Percentiles rank a stretch among this genome's conserved stretches.
Evolutionary conservation across 257 asterid genomes (phyloP).

Genomic region (Solanum commersonii): DNA sequence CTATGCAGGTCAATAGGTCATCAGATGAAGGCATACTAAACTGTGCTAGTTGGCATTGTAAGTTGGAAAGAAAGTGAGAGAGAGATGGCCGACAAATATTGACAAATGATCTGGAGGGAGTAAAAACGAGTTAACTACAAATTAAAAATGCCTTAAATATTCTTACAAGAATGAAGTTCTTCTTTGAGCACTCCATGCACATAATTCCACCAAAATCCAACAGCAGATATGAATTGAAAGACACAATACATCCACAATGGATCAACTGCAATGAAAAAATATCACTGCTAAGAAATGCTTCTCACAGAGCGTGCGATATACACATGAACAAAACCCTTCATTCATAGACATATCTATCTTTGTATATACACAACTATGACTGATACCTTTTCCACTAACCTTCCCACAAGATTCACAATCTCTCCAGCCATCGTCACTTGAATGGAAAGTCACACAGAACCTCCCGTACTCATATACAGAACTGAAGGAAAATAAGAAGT

Average conservation of each 20-base stretch:
- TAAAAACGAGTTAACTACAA: background rate
- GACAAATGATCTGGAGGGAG: background rate
- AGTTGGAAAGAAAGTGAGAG: background rate
- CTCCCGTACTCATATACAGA: slow-evolving; percentile 49
- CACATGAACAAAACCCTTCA: background rate
- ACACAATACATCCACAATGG: slow-evolving; percentile 83
- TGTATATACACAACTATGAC: background rate
- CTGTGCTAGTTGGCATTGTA: background rate
- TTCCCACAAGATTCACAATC: slow-evolving; percentile 76
- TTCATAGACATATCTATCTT: background rate
- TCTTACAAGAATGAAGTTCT: slow-evolving; percentile 54
- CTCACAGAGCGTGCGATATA: background rate
- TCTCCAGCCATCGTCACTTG: slow-evolving; percentile 73
- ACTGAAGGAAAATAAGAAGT: slow-evolving; percentile 23
- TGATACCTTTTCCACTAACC: slow-evolving; percentile 28
- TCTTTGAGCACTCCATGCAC: slow-evolving; percentile 76
- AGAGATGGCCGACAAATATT: background rate
- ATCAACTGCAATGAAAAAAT: slow-evolving; percentile 34
- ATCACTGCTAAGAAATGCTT: background rate
- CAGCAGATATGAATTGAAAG: slow-evolving; percentile 56
- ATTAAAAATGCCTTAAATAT: background rate
- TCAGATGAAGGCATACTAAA: background rate
- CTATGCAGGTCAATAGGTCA: background rate
- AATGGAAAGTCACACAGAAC: slow-evolving; percentile 73
- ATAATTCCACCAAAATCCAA: slow-evolving; percentile 71